Percentiles rank a stretch among this genome's conserved stretches.
These are phyloP conservation scores for Elsinoe fawcettii DNA, from an alignment of 2,329 filamentous ascomycete species.

Conservation along the genomic window DNA sequence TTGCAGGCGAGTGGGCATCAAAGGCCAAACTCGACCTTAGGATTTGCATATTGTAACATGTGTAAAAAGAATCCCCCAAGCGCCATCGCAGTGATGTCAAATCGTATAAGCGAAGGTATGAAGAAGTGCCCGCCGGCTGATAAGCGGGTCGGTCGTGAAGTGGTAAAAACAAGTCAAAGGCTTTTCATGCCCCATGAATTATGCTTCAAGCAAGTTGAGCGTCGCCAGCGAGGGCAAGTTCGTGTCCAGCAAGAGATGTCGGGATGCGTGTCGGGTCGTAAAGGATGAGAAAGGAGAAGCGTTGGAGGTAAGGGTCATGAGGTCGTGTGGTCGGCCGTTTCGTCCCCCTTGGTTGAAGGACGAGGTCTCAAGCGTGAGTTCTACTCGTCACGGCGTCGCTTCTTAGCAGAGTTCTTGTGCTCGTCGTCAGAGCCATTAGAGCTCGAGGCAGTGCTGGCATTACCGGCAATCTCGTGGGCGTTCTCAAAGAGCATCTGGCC, in stretches of 20 bases:
- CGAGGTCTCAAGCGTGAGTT: slow-evolving; percentile 13
- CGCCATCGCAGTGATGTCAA: slow-evolving; percentile 14
- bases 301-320: not conserved
- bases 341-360: not conserved
- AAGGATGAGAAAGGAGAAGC: not conserved
- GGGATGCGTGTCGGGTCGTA: slow-evolving; percentile 11
- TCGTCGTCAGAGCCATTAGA: slow-evolving; percentile 29
- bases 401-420: slow-evolving; percentile 34
- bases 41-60: slow-evolving; percentile 1
- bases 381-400: slow-evolving; percentile 39
- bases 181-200: not conserved
- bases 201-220: slow-evolving; percentile 12
- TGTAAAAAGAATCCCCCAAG: not conserved
- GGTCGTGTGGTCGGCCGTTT: slow-evolving; percentile 6
- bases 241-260: slow-evolving; percentile 11
- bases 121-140: not conserved
- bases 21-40: not conserved
- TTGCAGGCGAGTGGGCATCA: slow-evolving; percentile 6
- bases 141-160: slow-evolving; percentile 1
- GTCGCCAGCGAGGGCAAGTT: slow-evolving; percentile 6
- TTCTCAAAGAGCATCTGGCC: slow-evolving; percentile 74
- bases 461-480: slow-evolving; percentile 62
- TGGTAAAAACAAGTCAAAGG: slow-evolving; percentile 7
- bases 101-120: slow-evolving; percentile 14
- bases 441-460: slow-evolving; percentile 42